Base-by-base conservation (phyloP, 345 rosid genomes). In the Hypericum perforatum region DNA sequence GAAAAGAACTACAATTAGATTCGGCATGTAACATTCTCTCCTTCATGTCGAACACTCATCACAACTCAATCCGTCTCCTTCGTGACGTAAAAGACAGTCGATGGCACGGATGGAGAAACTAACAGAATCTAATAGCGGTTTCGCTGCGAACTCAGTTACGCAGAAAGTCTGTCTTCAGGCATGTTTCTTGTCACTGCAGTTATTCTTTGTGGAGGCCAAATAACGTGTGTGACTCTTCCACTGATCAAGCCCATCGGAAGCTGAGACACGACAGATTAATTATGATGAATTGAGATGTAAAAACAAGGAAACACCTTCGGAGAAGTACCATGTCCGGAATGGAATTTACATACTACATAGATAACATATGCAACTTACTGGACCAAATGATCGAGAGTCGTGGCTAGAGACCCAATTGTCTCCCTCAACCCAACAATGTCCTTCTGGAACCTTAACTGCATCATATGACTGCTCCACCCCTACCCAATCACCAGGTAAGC, bases 381-480 rank as follows among this genome's bases (percentile, higher is more conserved):
- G 84, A 62, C 97, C 98, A 63, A 83, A 83, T 59, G 80, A 73
- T 71, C 84, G 77, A 5, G 97, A 85, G 69, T 92, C 97, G 59
- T 70, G 38, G 74, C 94, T 88, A 54, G 78, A 68, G 53, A 53
- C 59, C 42, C 59, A 49, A 73, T 85, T 79, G 58, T 85, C 97
- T 62, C 97, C 98, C 77, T 92, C 98, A 11, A 89, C 91, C 97
- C 97, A 92, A 62, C 94, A 92, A 59, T 79, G 95, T 49, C 98
- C 97, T 59, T 77, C 68, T 8, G 94, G 94, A 54, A 92, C 59
- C 73, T 75, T 73, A 39, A 85, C 66, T 61, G 84, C 76, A 70
- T 85, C 91, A 41, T 59, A 41, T 50, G 69, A 38, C 56, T 65
- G 59, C 22, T 72, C 65, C 61, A 70, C 72, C 56, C 77, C 80